Evolutionary conservation across 2,329 filamentous ascomycete genomes (phyloP).

Genomic region (Acrocalymma vagum): DNA sequence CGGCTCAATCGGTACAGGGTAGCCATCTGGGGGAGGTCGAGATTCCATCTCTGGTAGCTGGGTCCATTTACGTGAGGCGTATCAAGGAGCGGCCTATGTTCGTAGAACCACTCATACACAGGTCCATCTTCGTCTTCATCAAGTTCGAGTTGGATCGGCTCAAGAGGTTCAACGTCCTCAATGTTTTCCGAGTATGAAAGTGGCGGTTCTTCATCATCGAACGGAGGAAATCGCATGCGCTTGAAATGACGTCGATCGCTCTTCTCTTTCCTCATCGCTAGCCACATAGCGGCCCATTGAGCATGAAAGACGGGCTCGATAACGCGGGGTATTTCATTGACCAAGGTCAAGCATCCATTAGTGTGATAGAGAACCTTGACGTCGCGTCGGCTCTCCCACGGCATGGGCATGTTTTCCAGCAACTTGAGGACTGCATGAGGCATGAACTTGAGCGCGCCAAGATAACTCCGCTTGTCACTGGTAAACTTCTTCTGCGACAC

Average conservation of each 20-base stretch:
- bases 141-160: conserved; percentile 98
- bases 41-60: conserved; percentile 96
- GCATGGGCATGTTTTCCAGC: conserved; percentile 99
- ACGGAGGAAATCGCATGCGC: conserved; percentile 97
- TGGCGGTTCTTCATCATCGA: conserved; percentile 97
- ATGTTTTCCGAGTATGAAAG: conserved; percentile 99
- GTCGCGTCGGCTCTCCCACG: conserved; percentile 95
- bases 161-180: conserved; percentile 95
- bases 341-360: conserved; percentile 94
- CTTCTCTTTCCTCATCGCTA: conserved; percentile 97
- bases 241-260: conserved; percentile 96
- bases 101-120: conserved; percentile 97
- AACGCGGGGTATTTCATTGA: conserved; percentile 95
- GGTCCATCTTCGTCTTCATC: conserved; percentile 92
- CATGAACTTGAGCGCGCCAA: conserved; percentile 99
- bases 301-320: conserved; percentile 98
- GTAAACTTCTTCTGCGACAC: conserved; percentile 99
- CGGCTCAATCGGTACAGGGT: conserved; percentile 91
- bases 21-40: conserved; percentile 94
- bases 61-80: conserved; percentile 94
- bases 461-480: conserved; percentile 96
- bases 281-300: conserved; percentile 99
- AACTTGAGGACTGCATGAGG: conserved; percentile 97
- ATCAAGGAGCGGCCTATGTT: conserved; percentile 88
- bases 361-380: conserved; percentile 99